Evolutionary conservation across 106 monocot genomes (phyloP), one percentile per base, ranked within the genome.

Genomic region (Triglochin maritima): DNA sequence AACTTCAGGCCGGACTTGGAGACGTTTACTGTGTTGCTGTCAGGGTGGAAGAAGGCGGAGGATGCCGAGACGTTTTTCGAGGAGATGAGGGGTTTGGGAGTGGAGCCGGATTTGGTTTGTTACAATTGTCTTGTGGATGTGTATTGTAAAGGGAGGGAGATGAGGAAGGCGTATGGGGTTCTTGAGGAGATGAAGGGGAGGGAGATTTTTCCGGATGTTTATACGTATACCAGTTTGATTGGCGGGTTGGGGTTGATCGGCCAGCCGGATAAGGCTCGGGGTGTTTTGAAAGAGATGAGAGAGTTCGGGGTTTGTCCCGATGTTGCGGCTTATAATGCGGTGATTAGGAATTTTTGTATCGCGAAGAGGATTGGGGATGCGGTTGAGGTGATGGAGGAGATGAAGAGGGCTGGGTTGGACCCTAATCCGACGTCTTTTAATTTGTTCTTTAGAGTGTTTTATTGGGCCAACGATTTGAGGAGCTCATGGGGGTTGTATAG

Each of bases 61-160:
- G 94, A 90, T 2, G 94, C 85, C 0, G 85, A 87, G 52, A 44
- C 52, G 2, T 94, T 94, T 70, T 83, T 85, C 41, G 50, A 59
- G 8, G 94, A 95, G 77, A 85, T 95, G 87, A 17, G 13, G 45
- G 81, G 87, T 15, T 58, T 87, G 12, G 69, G 73, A 0, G 69
- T 95, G 51, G 67, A 68, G 17, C 94, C 94, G 0, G 90, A 90
- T 67, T 44, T 95, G 47, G 87, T 90, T 2, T 72, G 87, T 2
- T 95, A 90, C 73, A 90, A 95, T 54, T 87, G 83, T 57, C 50
- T 95, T 79, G 78, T 90, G 3, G 90, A 95, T 65, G 83, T 87
- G 0, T 81, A 83, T 65, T 94, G 94, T 65, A 94, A 94, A 77
- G 85, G 87, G 47, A 46, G 74, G 0, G 74, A 80, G 10, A 53